Evolutionary conservation across 495 filamentous ascomycete genomes (phyloP).

Genomic region (Tuber microsphaerosporum): DNA sequence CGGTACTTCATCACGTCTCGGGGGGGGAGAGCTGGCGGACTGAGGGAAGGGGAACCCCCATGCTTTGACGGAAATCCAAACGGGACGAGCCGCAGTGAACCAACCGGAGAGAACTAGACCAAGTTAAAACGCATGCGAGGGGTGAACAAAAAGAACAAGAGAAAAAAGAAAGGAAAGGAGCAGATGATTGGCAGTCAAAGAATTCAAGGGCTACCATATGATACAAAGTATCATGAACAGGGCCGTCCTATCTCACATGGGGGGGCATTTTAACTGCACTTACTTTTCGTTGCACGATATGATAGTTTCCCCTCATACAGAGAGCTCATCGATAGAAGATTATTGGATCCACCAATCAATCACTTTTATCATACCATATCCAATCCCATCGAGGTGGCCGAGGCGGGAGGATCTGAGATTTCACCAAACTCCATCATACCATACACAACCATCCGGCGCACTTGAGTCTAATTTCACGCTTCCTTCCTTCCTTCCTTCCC

Average conservation of each 20-base stretch:
- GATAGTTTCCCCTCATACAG: background rate
- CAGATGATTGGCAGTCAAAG: background rate
- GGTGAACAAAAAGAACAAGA: background rate
- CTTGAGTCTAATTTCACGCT: background rate
- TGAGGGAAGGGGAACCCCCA: slow-evolving; percentile 24
- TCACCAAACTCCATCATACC: background rate
- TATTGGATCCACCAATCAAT: background rate
- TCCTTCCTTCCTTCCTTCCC: background rate
- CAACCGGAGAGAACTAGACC: slow-evolving; percentile 13
- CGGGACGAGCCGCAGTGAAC: slow-evolving; percentile 32
- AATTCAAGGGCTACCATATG: background rate
- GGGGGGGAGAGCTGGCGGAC: slow-evolving; percentile 4
- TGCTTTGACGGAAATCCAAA: slow-evolving; percentile 20
- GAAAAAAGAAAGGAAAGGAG: slow-evolving; percentile 12
- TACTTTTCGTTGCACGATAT: background rate
- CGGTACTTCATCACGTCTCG: slow-evolving; percentile 16
- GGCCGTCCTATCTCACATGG: background rate
- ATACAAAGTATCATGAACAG: background rate
- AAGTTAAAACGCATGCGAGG: background rate
- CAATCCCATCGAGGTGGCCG: background rate
- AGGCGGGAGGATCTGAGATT: slow-evolving; percentile 4
- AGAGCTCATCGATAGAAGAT: background rate
- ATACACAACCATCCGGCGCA: background rate
- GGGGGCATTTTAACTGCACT: background rate
- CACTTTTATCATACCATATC: background rate